Evolutionary conservation across 257 asterid species (phyloP), one percentile per base, ranked within the genome.

Genomic region (Hygrophila difformis): DNA sequence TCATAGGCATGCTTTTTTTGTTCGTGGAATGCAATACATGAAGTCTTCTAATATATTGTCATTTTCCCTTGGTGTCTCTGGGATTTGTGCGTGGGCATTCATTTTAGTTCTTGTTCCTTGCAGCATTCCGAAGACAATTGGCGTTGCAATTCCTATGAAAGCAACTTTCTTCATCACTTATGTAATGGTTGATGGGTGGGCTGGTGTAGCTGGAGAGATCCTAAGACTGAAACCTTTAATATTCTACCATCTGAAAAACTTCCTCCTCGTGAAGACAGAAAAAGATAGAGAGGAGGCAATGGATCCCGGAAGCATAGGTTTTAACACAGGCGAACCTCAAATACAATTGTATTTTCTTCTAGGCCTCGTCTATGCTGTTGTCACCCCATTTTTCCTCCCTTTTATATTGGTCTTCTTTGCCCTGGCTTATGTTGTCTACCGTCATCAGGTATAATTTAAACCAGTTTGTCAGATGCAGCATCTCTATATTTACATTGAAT

Each of bases 121-220:
- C 73, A 79, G 89, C 22, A 70, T 79, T 18, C 82, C 84, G 21
- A 79, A 22, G 65, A 75, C 79, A 39, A 61, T 79, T 38, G 89
- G 89, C 16, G 79, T 62, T n/a, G 79, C 84, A 35, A 75, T 79
- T 48, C 89, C 89, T 3, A 75, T 79, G 89, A 75, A 73, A 61
- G 89, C 84, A 15, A 69, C 89, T 18, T 79, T 79, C 74, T 79
- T 79, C 62, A 75, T 79, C 29, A 75, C 89, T 6, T 79, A 79
- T 45, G 63, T 72, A 51, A 79, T 79, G 89, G 81, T 79, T 53
- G 89, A 79, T 49, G 89, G 89, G 58, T 75, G 89, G 89, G 81
- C 84, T 33, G 89, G 84, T 49, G 67, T 75, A 19, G 89, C 85
- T 0, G 89, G 75, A 12, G 89, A 79, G 72, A 75, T 75, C 49